These are phyloP conservation scores for Auxenochlorella pyrenoidosa DNA, from an alignment of 139 green algal species.

Conservation along the genomic window DNA sequence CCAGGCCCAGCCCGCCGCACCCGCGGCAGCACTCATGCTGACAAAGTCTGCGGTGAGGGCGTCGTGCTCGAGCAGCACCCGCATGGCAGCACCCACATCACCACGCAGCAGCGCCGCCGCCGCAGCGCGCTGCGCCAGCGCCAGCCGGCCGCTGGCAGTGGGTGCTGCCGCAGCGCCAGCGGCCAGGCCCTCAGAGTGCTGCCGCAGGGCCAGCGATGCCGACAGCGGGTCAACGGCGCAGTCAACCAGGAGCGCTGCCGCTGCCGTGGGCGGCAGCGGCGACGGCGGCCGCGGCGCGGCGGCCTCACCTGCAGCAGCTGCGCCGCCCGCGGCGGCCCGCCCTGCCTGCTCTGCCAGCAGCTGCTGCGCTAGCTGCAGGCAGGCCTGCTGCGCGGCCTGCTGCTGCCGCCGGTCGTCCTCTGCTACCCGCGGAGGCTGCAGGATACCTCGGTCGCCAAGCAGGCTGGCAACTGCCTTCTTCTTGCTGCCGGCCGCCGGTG, in stretches of 20 bases:
- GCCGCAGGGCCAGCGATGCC: slow-evolving; percentile 1
- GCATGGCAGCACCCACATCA: slow-evolving; percentile 41
- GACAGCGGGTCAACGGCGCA: slow-evolving; percentile 25
- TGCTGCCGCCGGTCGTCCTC: neutral
- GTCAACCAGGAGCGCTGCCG: neutral
- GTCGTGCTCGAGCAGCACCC: slow-evolving; percentile 38
- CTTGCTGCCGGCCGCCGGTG: slow-evolving; percentile 18
- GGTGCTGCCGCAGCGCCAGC: neutral
- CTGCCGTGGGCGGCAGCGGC: neutral
- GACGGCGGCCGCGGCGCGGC: neutral
- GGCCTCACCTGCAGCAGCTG: neutral
- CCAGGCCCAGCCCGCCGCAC: neutral
- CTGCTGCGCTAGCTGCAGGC: slow-evolving; percentile 15
- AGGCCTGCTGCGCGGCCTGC: slow-evolving; percentile 7
- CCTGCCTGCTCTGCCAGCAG: neutral
- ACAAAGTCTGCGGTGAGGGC: slow-evolving; percentile 51
- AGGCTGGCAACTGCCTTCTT: slow-evolving; percentile 28
- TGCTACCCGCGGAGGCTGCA: neutral
- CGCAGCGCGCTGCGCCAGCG: slow-evolving; percentile 32
- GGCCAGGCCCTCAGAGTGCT: neutral
- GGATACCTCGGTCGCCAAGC: neutral
- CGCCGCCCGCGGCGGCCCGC: neutral
- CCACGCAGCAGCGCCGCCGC: slow-evolving; percentile 37
- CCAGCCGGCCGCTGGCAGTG: neutral
- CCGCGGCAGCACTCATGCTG: slow-evolving; percentile 46